Evolutionary conservation across 2,329 filamentous ascomycete species (phyloP), one percentile per base, ranked within the genome.

Genomic region (Pseudogymnoascus destructans): DNA sequence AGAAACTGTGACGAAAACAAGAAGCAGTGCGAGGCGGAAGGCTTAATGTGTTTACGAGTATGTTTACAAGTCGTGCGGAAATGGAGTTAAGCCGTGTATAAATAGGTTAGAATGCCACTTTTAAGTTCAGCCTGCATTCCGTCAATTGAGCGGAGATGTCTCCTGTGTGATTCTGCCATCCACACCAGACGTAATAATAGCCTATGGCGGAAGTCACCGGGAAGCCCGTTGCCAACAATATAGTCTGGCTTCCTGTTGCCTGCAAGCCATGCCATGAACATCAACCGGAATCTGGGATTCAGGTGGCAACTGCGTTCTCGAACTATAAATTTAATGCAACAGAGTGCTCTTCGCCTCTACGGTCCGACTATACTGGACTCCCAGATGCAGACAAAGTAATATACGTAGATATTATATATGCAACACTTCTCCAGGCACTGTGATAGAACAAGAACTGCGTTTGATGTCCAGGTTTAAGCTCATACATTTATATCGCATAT

Each of bases 1-100:
- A 52, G 62, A 57, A 49, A 42, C 57, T 58, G 55, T 30, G 46
- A 52, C 46, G 1, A 52, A 52, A 52, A 52, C 46, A 30, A 52
- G 46, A 30, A 52, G 23, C 25, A 52, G 46, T 15, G 19, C 46
- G n/a, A 52, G 46, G 25, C 25, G 46, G 25, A 52, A 52, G 25
- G 46, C 25, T 30, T 52, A n/a, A 52, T n/a, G 3, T 11, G 25
- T 17, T 11, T 30, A 52, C 25, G 25, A 52, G n/a, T 52, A 52
- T 5, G 9, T 19, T 30, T 52, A n/a, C 23, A 30, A 17, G 46
- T 30, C 25, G 30, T 52, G 46, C 5, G 25, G 23, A 11, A 17
- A 30, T 30, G 46, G 46, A 30, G 46, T 17, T 30, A 5, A 9
- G 46, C 17, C 13, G 21, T 30, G 46, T 30, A n/a, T 49, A 15